phyloP scores from a whole-genome alignment of 441 rosid species.

The Gossypium schwendimanii region DNA sequence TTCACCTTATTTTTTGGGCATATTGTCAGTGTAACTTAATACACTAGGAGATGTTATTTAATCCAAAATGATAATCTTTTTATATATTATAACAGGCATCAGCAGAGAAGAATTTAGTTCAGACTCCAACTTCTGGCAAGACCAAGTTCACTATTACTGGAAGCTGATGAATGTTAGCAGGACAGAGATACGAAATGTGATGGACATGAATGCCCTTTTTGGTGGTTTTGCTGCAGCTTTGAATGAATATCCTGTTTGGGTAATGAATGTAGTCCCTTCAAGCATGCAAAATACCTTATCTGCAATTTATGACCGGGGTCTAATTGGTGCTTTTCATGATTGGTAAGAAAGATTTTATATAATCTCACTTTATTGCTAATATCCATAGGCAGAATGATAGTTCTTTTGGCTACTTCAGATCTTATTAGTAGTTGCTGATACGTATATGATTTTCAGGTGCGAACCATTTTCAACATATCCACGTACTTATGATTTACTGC shows the following conservation, averaged over 20 bases:
- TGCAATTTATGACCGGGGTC: constrained; percentile 72
- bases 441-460: constrained; percentile 45
- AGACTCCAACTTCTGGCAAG: constrained; percentile 58
- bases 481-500: constrained; percentile 78
- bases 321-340: constrained; percentile 75
- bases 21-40: background rate
- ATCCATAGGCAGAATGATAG: background rate
- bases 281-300: constrained; percentile 65
- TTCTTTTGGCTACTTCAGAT: background rate
- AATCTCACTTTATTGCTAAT: background rate
- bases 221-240: constrained; percentile 84
- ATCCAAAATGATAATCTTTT: constrained; percentile 8
- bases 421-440: background rate
- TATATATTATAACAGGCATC: constrained; percentile 39
- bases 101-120: constrained; percentile 46
- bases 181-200: constrained; percentile 63
- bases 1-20: background rate
- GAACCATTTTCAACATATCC: constrained; percentile 95
- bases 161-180: constrained; percentile 49
- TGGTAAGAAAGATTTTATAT: constrained; percentile 48
- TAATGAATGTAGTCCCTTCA: constrained; percentile 76
- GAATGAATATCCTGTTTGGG: constrained; percentile 70
- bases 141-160: constrained; percentile 64
- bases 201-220: constrained; percentile 84
- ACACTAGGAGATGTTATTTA: background rate